Conservation (phyloP, 78 protist genomes). For the Dictyostelium firmibasis region DNA sequence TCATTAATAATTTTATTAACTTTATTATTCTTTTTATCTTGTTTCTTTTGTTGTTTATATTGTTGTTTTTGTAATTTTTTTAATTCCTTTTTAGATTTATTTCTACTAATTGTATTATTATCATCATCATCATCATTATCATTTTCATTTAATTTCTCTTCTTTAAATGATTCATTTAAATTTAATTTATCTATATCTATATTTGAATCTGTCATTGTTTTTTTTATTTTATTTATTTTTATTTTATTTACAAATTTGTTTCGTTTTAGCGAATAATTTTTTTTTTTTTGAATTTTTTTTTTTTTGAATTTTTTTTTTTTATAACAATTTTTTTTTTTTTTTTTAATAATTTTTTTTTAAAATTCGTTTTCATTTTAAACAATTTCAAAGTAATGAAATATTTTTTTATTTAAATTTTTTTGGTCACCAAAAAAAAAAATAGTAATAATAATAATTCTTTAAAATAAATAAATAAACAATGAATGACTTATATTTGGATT, state of each 20-base stretch:
- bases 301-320: background rate
- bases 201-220: background rate
- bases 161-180: too few relatives aligned
- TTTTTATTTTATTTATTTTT: background rate
- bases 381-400: background rate
- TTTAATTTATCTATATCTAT: background rate
- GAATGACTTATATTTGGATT: background rate
- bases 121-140: background rate
- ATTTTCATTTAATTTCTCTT: background rate
- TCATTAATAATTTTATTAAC: background rate
- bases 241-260: background rate
- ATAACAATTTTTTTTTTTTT: background rate
- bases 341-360: background rate
- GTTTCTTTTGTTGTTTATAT: conserved; percentile 4
- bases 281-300: background rate
- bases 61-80: conserved; percentile 2
- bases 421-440: too few relatives aligned
- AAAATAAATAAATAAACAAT: background rate
- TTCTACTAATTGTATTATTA: too few relatives aligned
- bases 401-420: too few relatives aligned
- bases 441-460: too few relatives aligned
- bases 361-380: background rate
- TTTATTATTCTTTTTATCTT: background rate
- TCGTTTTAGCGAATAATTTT: background rate
- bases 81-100: background rate